These are phyloP conservation scores for Balakata baccata DNA, from an alignment of 345 rosid genomes.

Conservation along the genomic window DNA sequence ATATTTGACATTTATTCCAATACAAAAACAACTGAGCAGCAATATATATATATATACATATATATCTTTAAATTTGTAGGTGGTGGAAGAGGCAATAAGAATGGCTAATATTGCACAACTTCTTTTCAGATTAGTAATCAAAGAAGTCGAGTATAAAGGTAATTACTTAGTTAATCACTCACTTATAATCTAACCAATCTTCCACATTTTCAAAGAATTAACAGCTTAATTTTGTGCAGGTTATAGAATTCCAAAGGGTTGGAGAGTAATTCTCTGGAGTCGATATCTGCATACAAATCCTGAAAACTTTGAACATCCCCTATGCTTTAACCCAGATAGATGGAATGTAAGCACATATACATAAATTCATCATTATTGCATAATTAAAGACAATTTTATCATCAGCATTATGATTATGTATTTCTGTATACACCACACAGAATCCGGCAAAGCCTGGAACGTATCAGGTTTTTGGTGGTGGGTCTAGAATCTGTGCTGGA, in stretches of 20 bases:
- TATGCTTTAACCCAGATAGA: constrained; percentile 46
- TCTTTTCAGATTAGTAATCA: constrained; percentile 18
- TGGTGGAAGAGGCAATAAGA: constrained; percentile 44
- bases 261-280: constrained; percentile 40
- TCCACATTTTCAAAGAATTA: no score
- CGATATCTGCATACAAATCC: constrained; percentile 36
- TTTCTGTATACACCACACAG: constrained; percentile 4
- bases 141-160: constrained; percentile 39
- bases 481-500: constrained; percentile 40
- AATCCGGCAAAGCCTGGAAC: constrained; percentile 28
- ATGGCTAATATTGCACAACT: constrained; percentile 32
- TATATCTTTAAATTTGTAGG: constrained; percentile 15
- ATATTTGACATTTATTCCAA: no score
- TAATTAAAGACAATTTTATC: no score
- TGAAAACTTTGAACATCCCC: constrained; percentile 35
- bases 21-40: no score
- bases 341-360: constrained; percentile 34
- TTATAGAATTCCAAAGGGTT: constrained; percentile 39
- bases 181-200: no score
- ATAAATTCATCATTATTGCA: no score
- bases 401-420: no score
- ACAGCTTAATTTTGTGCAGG: constrained; percentile 18
- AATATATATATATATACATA: no score
- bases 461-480: constrained; percentile 40
- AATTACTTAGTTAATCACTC: not conserved